Base-by-base conservation (phyloP, 179 eudicot species). In the Drosera spatulata region DNA sequence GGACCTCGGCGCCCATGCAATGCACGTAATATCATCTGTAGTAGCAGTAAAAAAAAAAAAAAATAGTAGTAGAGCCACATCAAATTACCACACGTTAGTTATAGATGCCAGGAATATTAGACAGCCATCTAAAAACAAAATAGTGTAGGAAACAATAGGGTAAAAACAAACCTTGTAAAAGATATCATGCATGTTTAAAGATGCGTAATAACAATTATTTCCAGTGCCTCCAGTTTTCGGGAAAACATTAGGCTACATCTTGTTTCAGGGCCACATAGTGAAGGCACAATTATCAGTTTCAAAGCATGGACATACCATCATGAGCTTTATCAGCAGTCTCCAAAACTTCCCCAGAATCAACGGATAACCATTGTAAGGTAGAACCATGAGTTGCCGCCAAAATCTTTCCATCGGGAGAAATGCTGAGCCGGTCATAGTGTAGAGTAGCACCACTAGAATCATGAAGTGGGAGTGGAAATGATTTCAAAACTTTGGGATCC, bases 401-500 rank as follows among this genome's bases (percentile, higher is more conserved):
- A 73, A 86, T 81, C 79, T 66, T 83, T 63, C 99, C 99, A 80
- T 94, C 96, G 13, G 97, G 96, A 48, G 99, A 89, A 42, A 94
- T 64, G 67, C 82, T 72, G 53, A 94, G 88, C 66, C 82, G 87
- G 64, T 89, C 99, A 75, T 94, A 94, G 68, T 82, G 88, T 79
- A 90, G 71, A 54, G 83, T 68, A 56, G 83, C 73, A 64, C 97
- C 97, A 14, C 58, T 85, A 50, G 87, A 65, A 80, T 94, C 99
- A 71, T 72, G 84, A 54, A 89, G 88, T 49, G 95, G 97, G 62
- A 90, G 86, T 39, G 97, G 85, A 62, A 85, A 81, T 75, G 84
- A 95, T 80, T 82, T 90, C 77, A 94, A 60, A 61, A 95, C 83
- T 77, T 94, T 94, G 56, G 99, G 97, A 62, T 94, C 99, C 78